Base-by-base conservation (phyloP, 75 land plant species). In the Cunninghamia lanceolata region DNA sequence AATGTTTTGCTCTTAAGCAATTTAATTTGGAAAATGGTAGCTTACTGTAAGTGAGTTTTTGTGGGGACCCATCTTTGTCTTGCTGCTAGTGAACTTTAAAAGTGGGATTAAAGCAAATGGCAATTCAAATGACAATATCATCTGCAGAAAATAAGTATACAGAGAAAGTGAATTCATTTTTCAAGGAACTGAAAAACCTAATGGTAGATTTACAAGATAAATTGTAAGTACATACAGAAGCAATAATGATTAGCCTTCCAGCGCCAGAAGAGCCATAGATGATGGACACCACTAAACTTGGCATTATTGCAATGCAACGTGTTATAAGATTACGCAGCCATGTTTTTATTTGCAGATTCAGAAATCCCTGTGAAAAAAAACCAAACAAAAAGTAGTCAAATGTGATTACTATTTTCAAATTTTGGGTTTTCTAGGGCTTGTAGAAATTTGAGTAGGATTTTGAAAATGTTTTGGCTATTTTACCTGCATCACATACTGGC, bases 71-170 rank as follows among this genome's bases (percentile, higher is more conserved):
- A 92, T 92, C 87, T 90, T 92, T 17, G 83, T 85, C 34, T 85
- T 43, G 38, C 88, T 88, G 88, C 92, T 89, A 3, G 90, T 92
- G 70, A 92, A 90, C 36, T 87, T 91, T 17, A 92, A 88, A 54
- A 92, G 75, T 0, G 93, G 93, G 80, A 92, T 85, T 9, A 92
- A 54, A 21, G 92, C 88, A 81, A 92, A 92, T 68, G 92, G 90
- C 17, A 92, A 83, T 30, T 89, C 89, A 85, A 92, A 90, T 8
- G 93, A 83, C 47, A 92, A 79, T 42, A 92, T 91, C 90, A 92
- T 91, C 88, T 87, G 77, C 83, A 30, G 13, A 0, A 36, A n/a
- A 30, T 2, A 30, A 1, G 3, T 2, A 28, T 43, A 15, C 2
- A 36, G n/a, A 14, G 21, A 28, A 11, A 19, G 40, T 2, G 25